phyloP scores from a whole-genome alignment of 2,329 filamentous ascomycete species.

The Coniosporium tulheliwenetii region DNA sequence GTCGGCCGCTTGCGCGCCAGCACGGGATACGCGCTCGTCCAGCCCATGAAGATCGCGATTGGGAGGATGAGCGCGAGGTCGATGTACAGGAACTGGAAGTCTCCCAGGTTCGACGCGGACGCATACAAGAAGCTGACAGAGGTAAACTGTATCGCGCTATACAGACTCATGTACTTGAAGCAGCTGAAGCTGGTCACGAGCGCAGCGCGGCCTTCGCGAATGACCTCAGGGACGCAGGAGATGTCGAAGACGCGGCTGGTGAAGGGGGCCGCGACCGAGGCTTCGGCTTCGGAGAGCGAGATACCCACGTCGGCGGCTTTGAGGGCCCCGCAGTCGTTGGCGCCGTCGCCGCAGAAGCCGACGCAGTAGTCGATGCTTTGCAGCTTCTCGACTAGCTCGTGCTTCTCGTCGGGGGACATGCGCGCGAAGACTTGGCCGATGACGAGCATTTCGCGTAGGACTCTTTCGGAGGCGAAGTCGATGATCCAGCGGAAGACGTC shows the following conservation, averaged over 20 bases:
- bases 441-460: conserved; percentile 77
- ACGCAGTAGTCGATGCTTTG: conserved; percentile 92
- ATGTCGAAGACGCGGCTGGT: conserved; percentile 94
- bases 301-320: conserved; percentile 97
- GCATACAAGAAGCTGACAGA: conserved; percentile 94
- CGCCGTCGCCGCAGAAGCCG: conserved; percentile 93
- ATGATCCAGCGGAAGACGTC: conserved; percentile 96
- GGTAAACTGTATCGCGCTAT: conserved; percentile 98
- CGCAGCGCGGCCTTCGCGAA: conserved; percentile 81
- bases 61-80: conserved; percentile 84
- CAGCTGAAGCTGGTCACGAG: conserved; percentile 98
- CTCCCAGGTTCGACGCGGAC: conserved; percentile 82
- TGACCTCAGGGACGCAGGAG: conserved; percentile 83
- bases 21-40: conserved; percentile 68
- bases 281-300: conserved; percentile 90
- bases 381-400: conserved; percentile 91
- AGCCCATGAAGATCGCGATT: conserved; percentile 97
- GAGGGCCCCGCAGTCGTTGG: conserved; percentile 91
- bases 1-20: conserved; percentile 78
- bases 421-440: conserved; percentile 86
- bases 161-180: conserved; percentile 99
- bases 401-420: conserved; percentile 98
- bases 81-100: conserved; percentile 97
- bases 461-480: conserved; percentile 70
- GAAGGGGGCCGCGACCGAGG: conserved; percentile 94